Base-by-base conservation (phyloP, 176 grass and related monocot species). In the Aechmea fasciata region DNA sequence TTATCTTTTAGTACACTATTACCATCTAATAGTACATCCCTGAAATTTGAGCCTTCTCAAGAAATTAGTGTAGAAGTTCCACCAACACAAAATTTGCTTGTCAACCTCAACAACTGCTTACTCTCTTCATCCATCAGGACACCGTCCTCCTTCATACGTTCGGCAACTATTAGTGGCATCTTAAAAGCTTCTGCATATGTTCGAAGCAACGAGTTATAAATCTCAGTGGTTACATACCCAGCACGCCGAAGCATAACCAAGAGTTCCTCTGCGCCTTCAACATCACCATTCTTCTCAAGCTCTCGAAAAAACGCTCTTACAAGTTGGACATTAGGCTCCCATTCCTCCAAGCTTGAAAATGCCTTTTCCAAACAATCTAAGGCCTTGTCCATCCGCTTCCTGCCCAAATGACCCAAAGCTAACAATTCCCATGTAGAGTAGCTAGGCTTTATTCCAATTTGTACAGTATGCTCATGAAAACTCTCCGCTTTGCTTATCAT, bases 401-500 rank as follows among this genome's bases (percentile, higher is more conserved):
- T 57, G 7, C 77, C 7, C 28, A 96, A 63, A 75, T 91, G 84
- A 54, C 88, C 81, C 82, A 73, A 80, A 25, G 84, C 76, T 19
- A 96, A 77, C 41, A 87, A 10, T 62, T 91, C 88, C 88, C 85
- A 89, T 10, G 88, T 91, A 81, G 83, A 83, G 47, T 96, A 91
- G 73, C 85, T 73, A 2, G 92, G 83, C 61, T 78, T 85, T 11
- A 96, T 82, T 59, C 83, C 73, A 57, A 69, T 85, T 24, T 76
- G 50, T 53, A 87, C 48, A 51, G 71, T 81, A 11, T 49, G 52
- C 7, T 63, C 9, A 2, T 83, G 71, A 53, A 92, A 92, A 71
- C 25, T 74, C 71, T 89, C 85, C 0, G 83, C 85, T 50, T 83
- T 92, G 14, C 73, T 57, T 0, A 85, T 71, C 73, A 81, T 81